Base-by-base conservation (phyloP, 1,139 yeast species). In the Kodamaea suecica region DNA sequence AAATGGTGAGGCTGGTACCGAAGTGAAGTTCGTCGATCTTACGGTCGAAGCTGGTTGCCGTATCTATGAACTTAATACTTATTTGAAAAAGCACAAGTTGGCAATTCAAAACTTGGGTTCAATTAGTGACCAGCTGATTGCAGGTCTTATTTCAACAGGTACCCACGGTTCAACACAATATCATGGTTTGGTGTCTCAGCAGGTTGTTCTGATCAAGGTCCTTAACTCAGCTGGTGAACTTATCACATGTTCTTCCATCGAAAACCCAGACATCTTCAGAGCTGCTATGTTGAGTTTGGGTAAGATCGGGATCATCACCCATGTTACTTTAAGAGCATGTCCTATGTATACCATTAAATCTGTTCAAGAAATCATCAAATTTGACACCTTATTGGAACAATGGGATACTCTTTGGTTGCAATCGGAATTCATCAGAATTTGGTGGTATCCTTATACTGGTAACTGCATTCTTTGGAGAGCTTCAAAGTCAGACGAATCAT, bases 391-490 rank as follows among this genome's bases (percentile, higher is more conserved):
- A 31, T 59, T 88, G 47, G 67, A 70, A 12, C 63, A 75, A 50
- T 79, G 94, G 88, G 80, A 79, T 40, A 67, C 71, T 11, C 62
- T 90, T 29, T 92, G 97, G 96, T 77, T 86, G 6, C 80, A 86
- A 35, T 75, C 90, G n/a, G 98, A 92, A 61, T 92, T 80, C 51
- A 82, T 87, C 30, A 76, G 97, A 44, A 77, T 88, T 33, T 92
- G 97, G 97, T 92, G 98, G 97, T 92, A 85, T 59, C 98, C 98
- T 1, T 92, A 92, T 57, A 73, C 94, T 15, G 77, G 77, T 37
- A 82, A 82, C 50, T 86, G 95, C 64, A 80, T 88, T 23, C 66
- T 88, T 34, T 92, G 97, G 97, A 77, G 95, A 53, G 97, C 95
- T 20, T 68, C 78, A 29, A 86, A 86, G 54, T 66, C 81, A 2